Evolutionary conservation across 139 green algal genomes (phyloP).

Genomic region (Chlamydomonas eustigma): DNA sequence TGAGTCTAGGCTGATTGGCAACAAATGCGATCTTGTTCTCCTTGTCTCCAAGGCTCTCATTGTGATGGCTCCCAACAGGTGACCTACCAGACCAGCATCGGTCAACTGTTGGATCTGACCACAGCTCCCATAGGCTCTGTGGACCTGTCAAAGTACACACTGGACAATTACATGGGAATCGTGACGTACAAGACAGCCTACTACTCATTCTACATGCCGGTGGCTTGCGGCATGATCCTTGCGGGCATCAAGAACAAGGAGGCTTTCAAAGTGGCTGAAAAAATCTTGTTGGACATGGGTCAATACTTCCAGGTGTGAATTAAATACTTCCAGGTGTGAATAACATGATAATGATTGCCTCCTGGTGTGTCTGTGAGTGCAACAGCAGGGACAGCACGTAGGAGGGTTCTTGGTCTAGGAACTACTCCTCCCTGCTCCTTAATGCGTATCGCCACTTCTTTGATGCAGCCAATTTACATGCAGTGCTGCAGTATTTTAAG

Average conservation of each 20-base stretch:
- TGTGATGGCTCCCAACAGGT: constrained; percentile 55
- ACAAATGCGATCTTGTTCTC: too few relatives aligned
- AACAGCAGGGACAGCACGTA: too few relatives aligned
- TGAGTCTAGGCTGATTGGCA: too few relatives aligned
- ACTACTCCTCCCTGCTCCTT: too few relatives aligned
- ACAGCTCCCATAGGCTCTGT: constrained; percentile 85
- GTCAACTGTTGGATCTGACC: constrained; percentile 95
- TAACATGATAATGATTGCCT: too few relatives aligned
- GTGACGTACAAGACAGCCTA: constrained; percentile 94
- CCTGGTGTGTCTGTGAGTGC: not conserved
- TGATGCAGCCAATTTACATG: too few relatives aligned
- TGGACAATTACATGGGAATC: constrained; percentile 90
- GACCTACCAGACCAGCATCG: constrained; percentile 90
- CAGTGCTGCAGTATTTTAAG: too few relatives aligned
- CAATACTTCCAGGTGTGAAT: constrained; percentile 86
- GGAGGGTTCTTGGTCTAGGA: too few relatives aligned
- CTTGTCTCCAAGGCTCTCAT: too few relatives aligned
- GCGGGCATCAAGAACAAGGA: constrained; percentile 58
- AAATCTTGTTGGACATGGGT: constrained; percentile 87
- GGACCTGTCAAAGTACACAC: constrained; percentile 82
- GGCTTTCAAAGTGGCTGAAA: constrained; percentile 51
- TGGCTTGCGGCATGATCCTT: constrained; percentile 87
- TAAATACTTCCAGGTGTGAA: too few relatives aligned
- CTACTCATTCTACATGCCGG: constrained; percentile 96
- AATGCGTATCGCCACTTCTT: too few relatives aligned